Evolutionary conservation across 1,284 basidiomycete species (phyloP), one percentile per base, ranked within the genome.

Genomic region (Neolentinus lepideus): DNA sequence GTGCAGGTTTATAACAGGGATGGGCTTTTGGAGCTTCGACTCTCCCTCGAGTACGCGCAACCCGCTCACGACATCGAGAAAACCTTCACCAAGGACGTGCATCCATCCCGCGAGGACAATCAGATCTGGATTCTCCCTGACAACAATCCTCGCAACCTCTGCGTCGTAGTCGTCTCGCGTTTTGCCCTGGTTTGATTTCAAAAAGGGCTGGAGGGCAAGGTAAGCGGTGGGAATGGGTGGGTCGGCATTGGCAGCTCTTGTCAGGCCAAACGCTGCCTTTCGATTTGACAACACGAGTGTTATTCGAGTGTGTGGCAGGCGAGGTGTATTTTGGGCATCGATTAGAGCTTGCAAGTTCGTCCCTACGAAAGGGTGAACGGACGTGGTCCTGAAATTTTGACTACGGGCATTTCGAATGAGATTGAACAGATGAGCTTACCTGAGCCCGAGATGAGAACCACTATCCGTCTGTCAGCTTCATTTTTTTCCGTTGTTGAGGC

Each of bases 91-190:
- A 75, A 94, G 79, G 61, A 95, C 89, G 67, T 98, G 94, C 96
- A 99, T 98, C 90, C 94, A 99, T 0, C 96, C 97, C 0, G 96
- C 96, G 25, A 98, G 78, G 2, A 99, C 91, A 56, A 98, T 82
- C 19, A 97, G 68, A 68, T 98, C 92, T 0, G 96, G 96, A 31
- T 76, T 72, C 21, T 70, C 76, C 26, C 66, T 60, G 12, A 91
- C 66, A 9, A 98, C 86, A 54, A 84, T 77, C 19, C 79, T 72
- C 1, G 93, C 94, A 3, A 99, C 80, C 63, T 90, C 90, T 12
- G 75, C 74, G 66, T 99, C 95, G 70, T 98, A 99, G 67, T 96
- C 88, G 55, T 82, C 77, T 27, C 95, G 77, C 8, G 90, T 89
- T 60, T 83, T 82, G 21, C 81, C 84, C 1, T 87, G 84, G 67